These are phyloP conservation scores for Hordeum pubiflorum DNA, from an alignment of 202 grass and related monocot genomes.

Conservation along the genomic window DNA sequence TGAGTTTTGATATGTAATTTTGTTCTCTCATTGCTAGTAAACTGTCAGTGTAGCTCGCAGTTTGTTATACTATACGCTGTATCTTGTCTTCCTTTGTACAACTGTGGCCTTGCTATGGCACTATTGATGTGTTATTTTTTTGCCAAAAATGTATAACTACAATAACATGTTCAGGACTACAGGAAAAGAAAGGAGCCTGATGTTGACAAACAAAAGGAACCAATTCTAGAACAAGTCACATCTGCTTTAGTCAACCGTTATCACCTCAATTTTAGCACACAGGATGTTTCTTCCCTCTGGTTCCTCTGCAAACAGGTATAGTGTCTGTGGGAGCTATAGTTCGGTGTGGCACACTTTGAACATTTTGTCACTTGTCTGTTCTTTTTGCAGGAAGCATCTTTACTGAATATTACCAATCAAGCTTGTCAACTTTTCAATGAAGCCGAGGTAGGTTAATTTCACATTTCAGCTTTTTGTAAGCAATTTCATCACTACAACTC, in stretches of 20 bases:
- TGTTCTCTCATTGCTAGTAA: neutral
- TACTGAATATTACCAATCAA: conserved; percentile 88
- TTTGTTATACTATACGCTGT: neutral
- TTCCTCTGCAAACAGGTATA: conserved; percentile 96
- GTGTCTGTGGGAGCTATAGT: conserved; percentile 2
- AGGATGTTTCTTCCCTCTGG: conserved; percentile 86
- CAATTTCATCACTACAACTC: conserved; percentile 1
- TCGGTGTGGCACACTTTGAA: conserved; percentile 6
- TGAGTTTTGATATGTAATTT: neutral
- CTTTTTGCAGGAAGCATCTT: conserved; percentile 82
- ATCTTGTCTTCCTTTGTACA: neutral
- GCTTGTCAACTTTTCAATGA: conserved; percentile 89
- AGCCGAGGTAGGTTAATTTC: conserved; percentile 50
- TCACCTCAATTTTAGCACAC: conserved; percentile 67
- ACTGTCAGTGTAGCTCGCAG: neutral
- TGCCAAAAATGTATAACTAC: neutral
- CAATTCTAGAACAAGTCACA: conserved; percentile 67
- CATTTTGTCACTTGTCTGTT: conserved; percentile 2
- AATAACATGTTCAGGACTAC: conserved; percentile 51
- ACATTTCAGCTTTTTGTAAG: conserved; percentile 15
- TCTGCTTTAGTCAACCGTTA: conserved; percentile 53
- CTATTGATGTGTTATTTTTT: neutral
- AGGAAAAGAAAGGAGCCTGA: conserved; percentile 75
- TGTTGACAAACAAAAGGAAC: conserved; percentile 84
- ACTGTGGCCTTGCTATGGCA: neutral